phyloP scores from a whole-genome alignment of 2,329 filamentous ascomycete species.

The Sclerotinia glacialis region DNA sequence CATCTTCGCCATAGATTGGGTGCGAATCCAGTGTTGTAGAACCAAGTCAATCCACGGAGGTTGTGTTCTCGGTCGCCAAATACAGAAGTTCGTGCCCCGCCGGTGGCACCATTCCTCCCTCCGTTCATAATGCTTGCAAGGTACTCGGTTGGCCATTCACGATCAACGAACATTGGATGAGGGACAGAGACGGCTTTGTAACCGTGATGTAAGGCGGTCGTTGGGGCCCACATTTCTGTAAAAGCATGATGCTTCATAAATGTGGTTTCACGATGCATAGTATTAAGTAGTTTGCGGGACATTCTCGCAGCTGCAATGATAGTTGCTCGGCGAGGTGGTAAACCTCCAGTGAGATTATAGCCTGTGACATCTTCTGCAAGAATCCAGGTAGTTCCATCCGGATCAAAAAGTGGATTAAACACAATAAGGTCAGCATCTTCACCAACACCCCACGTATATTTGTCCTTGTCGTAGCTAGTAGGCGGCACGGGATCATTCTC shows the following conservation, averaged over 20 bases:
- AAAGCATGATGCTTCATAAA: constrained; percentile 87
- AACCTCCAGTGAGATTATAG: constrained; percentile 64
- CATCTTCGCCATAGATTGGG: constrained; percentile 80
- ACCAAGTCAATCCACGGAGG: constrained; percentile 83
- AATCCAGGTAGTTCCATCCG: constrained; percentile 80
- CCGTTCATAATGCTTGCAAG: constrained; percentile 78
- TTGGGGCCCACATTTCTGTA: constrained; percentile 94
- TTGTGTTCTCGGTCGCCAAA: constrained; percentile 89
- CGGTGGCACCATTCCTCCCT: constrained; percentile 69
- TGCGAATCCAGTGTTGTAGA: constrained; percentile 82
- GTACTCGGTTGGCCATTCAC: constrained; percentile 78
- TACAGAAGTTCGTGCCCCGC: constrained; percentile 69
- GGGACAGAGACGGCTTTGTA: constrained; percentile 90
- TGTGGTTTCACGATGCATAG: constrained; percentile 89
- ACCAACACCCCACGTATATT: constrained; percentile 80
- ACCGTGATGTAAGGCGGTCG: constrained; percentile 83
- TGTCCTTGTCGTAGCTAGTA: constrained; percentile 71
- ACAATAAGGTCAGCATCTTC: constrained; percentile 92
- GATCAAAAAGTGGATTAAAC: constrained; percentile 88
- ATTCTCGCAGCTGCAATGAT: constrained; percentile 88
- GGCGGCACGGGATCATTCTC: constrained; percentile 74
- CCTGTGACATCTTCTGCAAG: constrained; percentile 81
- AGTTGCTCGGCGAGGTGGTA: constrained; percentile 72
- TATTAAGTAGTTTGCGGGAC: constrained; percentile 71
- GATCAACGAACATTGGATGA: constrained; percentile 84